Conservation (phyloP, 2,329 filamentous ascomycete genomes). For the Xylogone sp. region DNA sequence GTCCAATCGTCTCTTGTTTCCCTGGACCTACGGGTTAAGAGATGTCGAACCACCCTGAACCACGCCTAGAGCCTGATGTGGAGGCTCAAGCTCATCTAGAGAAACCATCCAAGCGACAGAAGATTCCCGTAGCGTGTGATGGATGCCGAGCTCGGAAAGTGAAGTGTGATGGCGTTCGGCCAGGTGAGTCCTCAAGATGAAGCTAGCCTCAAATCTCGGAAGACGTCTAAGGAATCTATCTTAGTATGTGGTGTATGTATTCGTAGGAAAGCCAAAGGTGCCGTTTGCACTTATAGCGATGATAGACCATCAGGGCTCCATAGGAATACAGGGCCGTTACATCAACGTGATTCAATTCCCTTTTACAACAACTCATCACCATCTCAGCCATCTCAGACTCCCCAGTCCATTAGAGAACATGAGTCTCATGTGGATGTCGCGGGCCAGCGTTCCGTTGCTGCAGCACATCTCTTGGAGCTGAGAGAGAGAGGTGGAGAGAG, state of each 20-base stretch:
- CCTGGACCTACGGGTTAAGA: background rate
- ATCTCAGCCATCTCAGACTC: background rate
- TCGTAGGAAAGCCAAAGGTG: background rate
- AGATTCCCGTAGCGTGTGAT: slow-evolving; percentile 40
- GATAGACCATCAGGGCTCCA: background rate
- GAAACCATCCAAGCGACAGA: slow-evolving; percentile 32
- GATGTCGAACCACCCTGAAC: background rate
- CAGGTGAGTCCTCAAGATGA: slow-evolving; percentile 21
- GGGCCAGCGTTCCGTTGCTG: background rate
- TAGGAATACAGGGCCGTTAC: background rate
- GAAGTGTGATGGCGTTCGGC: slow-evolving; percentile 37
- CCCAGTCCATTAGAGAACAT: background rate
- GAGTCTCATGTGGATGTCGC: background rate
- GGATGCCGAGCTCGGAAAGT: slow-evolving; percentile 38
- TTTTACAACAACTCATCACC: background rate
- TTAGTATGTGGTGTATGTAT: background rate
- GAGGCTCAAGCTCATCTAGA: background rate
- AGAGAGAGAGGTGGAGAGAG: background rate
- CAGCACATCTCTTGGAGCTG: slow-evolving; percentile 5
- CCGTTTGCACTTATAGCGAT: background rate
- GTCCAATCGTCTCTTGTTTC: background rate
- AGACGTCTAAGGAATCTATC: background rate
- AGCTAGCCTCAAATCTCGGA: background rate
- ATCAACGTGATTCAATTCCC: background rate
- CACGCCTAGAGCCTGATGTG: background rate